Evolutionary conservation across 805 yeast genomes (phyloP), one percentile per base, ranked within the genome.

Genomic region (Torulaspora indica): DNA sequence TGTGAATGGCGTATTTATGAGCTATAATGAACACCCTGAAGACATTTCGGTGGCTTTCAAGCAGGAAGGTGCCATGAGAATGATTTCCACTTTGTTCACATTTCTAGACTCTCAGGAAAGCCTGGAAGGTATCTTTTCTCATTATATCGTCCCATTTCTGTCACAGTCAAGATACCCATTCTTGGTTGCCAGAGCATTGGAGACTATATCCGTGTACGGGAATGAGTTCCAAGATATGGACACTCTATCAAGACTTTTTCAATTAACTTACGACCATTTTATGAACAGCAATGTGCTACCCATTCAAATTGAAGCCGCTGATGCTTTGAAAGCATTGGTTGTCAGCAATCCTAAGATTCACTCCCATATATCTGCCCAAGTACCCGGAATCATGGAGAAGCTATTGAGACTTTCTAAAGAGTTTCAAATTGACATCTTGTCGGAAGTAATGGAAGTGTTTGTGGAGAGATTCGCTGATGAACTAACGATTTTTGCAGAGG

Each of bases 371-470:
- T 75, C 86, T 5, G 62, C 74, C 2, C 81, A 85, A 45, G 85
- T 93, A 47, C 81, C 93, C 30, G 82, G 81, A 8, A 80, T 91
- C 3, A 85, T 93, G 84, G 85, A 87, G 50, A 82, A 78, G 53
- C 69, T 93, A 45, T 70, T 93, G 54, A 79, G 77, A 30, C 66
- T 93, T 33, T 82, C 95, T 5, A 82, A 85, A 60, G 78, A 79
- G 43, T 81, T 88, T 54, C 98, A 93, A 58, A 77, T 83, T 50
- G 98, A 95, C 58, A 76, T 87, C 29, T 72, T 93, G 17, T 78
- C 95, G 6, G 84, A 81, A 38, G 95, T 91, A n/a, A 88, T 93
- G 82, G 98, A 93, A 68, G 89, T 88, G 45, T 87, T 93, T 61
- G 96, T 93, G 27, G 96, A 89, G 58, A 75, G 78, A 48, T 95